Percentiles rank a stretch among this genome's conserved stretches.
Evolutionary conservation across 495 filamentous ascomycete genomes (phyloP).

Genomic region (Daldinia childiae): DNA sequence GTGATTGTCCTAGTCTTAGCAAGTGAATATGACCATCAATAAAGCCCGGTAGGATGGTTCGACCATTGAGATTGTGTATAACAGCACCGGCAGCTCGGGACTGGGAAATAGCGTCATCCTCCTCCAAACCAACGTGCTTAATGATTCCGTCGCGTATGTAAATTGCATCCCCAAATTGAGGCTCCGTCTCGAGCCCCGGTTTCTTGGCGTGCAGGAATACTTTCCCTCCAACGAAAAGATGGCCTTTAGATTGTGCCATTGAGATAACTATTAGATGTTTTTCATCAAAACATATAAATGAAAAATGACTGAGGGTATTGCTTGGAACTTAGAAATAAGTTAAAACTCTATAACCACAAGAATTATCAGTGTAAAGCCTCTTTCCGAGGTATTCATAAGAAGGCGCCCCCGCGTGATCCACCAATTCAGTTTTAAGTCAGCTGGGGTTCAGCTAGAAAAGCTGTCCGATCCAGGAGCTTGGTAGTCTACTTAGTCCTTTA

Average conservation of each 20-base stretch:
- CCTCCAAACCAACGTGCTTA: conserved; percentile 32
- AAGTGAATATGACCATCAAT: conserved; percentile 73
- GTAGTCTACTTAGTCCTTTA: background rate
- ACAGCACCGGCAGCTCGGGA: conserved; percentile 43
- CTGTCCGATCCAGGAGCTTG: conserved; percentile 9
- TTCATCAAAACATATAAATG: background rate
- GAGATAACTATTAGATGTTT: background rate
- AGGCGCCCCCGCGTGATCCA: conserved; percentile 29
- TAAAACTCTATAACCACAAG: background rate
- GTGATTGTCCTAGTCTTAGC: conserved; percentile 66
- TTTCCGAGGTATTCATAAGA: background rate
- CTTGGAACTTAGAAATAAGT: background rate
- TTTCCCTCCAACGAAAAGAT: conserved; percentile 34
- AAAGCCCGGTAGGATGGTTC: conserved; percentile 68
- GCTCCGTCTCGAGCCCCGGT: conserved; percentile 32
- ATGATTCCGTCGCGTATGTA: conserved; percentile 29
- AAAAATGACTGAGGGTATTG: background rate
- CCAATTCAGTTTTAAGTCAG: background rate
- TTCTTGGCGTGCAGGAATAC: conserved; percentile 33
- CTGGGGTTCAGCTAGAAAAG: conserved; percentile 9
- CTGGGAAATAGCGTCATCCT: conserved; percentile 22
- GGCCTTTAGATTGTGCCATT: conserved; percentile 8
- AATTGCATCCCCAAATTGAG: conserved; percentile 34
- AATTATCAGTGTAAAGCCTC: background rate
- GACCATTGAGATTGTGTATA: conserved; percentile 57